Evolutionary conservation across 176 grass and related monocot genomes (phyloP).

Genomic region (Phyllostachys edulis): DNA sequence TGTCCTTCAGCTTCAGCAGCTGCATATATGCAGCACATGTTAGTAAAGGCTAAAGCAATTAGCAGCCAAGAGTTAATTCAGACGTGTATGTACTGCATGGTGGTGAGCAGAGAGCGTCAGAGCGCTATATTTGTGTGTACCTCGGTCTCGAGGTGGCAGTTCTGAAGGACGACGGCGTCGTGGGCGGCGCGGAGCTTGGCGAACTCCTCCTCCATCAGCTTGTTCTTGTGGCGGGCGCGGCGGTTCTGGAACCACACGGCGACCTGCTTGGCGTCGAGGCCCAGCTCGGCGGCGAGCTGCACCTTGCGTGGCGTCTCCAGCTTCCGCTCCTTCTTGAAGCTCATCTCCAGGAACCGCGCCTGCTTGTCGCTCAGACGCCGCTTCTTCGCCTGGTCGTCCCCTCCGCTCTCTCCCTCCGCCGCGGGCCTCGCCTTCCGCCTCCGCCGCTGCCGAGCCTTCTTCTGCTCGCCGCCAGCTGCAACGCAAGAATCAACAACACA

Average conservation of each 20-base stretch:
- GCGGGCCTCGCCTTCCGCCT: conserved; percentile 47
- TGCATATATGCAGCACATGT: conserved; percentile 24
- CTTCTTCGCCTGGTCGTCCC: conserved; percentile 54
- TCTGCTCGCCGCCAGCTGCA: conserved; percentile 40
- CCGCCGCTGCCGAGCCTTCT: conserved; percentile 58
- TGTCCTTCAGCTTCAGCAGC: conserved; percentile 76
- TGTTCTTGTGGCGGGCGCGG: conserved; percentile 93
- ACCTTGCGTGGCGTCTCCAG: conserved; percentile 87
- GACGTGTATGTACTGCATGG: not conserved
- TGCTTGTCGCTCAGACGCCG: conserved; percentile 79
- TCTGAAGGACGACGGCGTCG: conserved; percentile 69
- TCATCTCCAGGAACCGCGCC: conserved; percentile 70
- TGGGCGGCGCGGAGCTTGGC: conserved; percentile 76
- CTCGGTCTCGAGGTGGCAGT: conserved; percentile 91
- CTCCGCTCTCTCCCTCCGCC: not conserved
- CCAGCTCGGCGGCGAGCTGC: conserved; percentile 73
- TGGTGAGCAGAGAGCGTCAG: not conserved
- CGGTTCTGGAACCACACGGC: conserved; percentile 99
- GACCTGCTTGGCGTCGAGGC: conserved; percentile 89
- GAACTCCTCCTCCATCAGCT: conserved; percentile 94
- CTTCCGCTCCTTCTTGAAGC: conserved; percentile 76
- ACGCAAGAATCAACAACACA: not conserved
- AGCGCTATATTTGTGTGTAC: not conserved
- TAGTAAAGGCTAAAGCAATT: not conserved
- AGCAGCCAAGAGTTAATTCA: not conserved